Base-by-base conservation (phyloP, 495 filamentous ascomycete species). In the Chlorociboria aeruginascens region DNA sequence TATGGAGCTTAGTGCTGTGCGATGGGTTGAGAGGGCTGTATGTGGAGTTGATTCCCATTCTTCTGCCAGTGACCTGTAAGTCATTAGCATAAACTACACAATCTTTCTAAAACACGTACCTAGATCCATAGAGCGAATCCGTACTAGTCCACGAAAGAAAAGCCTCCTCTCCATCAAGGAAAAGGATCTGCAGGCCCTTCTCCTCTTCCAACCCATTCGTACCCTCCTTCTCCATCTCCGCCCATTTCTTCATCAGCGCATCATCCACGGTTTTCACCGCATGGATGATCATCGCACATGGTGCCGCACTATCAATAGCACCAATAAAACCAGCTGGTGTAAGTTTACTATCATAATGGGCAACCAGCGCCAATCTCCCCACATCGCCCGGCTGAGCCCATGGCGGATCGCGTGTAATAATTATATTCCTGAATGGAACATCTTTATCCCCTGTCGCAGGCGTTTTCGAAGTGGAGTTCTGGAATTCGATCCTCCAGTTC, bases 141-240 rank as follows among this genome's bases (percentile, higher is more conserved):
- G 65, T 74, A 39, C 70, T 72, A 10, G 80, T 81, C 92, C 92
- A 98, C 1, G 49, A 53, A 35, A 75, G 58, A 63, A 95, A 97
- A 1, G 92, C 88, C 65, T 98, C 92, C 67, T 98, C 92, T 3
- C 92, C 92, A 63, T 98, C 92, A 17, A 98, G 63, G 43, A 97
- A 76, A 25, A 98, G 53, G 35, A 98, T 79, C 70, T 97, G 92
- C 30, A 98, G 74, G 7, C 92, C 92, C 57, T 77, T 79, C 45
- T 85, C 78, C 54, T 84, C 82, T 20, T 82, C 81, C 10, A 85
- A 47, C 8, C 63, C 66, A 32, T 66, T 72, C 14, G 70, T 60
- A 10, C 75, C 79, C 11, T 81, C 66, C 30, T 67, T 73, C 49
- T 74, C 55, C 78, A 88, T 85, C 14, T 69, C 72, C 28, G 74